Conservation (phyloP, 352 stramenopile genomes). For the Lagenidium sp. region DNA sequence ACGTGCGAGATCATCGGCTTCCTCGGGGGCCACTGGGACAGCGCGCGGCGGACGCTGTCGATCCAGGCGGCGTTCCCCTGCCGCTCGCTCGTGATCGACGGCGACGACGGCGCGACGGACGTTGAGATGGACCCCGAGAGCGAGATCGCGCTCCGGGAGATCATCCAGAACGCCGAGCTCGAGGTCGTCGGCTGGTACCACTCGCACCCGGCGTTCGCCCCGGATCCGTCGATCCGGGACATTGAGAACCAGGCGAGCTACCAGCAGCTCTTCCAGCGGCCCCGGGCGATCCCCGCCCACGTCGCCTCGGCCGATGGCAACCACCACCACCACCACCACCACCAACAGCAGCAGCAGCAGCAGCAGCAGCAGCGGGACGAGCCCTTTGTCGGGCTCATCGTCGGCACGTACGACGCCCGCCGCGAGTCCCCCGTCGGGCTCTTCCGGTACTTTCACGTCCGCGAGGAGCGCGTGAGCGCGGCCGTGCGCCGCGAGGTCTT, state of each 20-base stretch:
- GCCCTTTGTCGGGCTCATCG: constrained; percentile 93
- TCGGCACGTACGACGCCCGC: constrained; percentile 89
- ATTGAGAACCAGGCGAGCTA: constrained; percentile 94
- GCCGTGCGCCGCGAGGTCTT: constrained; percentile 32
- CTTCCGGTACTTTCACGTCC: constrained; percentile 81
- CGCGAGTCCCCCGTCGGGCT: constrained; percentile 61
- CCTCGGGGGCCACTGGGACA: constrained; percentile 87
- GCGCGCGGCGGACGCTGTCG: constrained; percentile 72
- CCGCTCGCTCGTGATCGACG: constrained; percentile 80
- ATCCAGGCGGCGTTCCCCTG: constrained; percentile 93
- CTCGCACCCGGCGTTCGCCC: constrained; percentile 90
- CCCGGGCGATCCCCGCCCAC: constrained; percentile 5
- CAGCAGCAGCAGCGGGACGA: no score
- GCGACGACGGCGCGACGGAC: constrained; percentile 88
- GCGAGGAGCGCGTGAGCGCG: constrained; percentile 57
- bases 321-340: no score
- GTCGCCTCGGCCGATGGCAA: no score
- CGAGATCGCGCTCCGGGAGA: constrained; percentile 87
- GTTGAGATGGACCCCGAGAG: constrained; percentile 93
- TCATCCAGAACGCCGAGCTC: constrained; percentile 84
- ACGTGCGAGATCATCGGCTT: constrained; percentile 94
- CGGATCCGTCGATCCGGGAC: constrained; percentile 89
- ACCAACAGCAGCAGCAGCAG: no score
- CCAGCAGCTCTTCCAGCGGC: constrained; percentile 84
- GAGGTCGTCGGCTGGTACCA: constrained; percentile 95